Evolutionary conservation across 129 eudicot genomes (phyloP), one percentile per base, ranked within the genome.

Genomic region (Chrysanthemum lavandulifolium): DNA sequence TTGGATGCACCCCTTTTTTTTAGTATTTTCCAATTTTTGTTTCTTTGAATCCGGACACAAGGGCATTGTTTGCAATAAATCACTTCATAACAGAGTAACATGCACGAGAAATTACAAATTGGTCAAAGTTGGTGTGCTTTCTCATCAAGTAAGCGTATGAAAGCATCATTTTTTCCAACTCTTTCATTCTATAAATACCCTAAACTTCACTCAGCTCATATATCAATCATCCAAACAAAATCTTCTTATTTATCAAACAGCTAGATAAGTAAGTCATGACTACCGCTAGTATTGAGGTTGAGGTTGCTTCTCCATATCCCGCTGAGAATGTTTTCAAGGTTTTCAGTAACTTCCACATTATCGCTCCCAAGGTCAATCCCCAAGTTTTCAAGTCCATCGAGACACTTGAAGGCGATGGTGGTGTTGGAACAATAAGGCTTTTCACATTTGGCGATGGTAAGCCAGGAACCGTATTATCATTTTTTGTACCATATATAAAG

Each of bases 401-500:
- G 59, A 67, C 60, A 21, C 7, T 67, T 3, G 60, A 67, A 67
- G 72, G 72, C 10, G 59, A 67, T 21, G 72, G 72, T 13, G 72
- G 72, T 23, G 72, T 67, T 8, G 72, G 72, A 49, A 67, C 72
- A 23, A 67, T 67, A 67, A 67, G 72, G 18, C 72, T 67, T 21
- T 67, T 67, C 59, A 67, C 72, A 2, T 67, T 67, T 67, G 72
- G 72, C 0, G 59, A 67, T 25, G 72, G 72, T 67, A 67, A 67
- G 60, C n/a, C 31, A 29, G 2, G 3, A 3, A 6, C 47, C 6
- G 3, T 7, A 36, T 10, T 3, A 6, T 18, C 1, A 4, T 1
- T 15, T 11, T n/a, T 65, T 12, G 15, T 10, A 1, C 4, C 1
- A 64, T 51, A 69, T 69, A 23, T 13, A 6, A 2, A 40, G 43